Conservation (phyloP, 2,329 filamentous ascomycete species). For the Escovopsis sp. region DNA sequence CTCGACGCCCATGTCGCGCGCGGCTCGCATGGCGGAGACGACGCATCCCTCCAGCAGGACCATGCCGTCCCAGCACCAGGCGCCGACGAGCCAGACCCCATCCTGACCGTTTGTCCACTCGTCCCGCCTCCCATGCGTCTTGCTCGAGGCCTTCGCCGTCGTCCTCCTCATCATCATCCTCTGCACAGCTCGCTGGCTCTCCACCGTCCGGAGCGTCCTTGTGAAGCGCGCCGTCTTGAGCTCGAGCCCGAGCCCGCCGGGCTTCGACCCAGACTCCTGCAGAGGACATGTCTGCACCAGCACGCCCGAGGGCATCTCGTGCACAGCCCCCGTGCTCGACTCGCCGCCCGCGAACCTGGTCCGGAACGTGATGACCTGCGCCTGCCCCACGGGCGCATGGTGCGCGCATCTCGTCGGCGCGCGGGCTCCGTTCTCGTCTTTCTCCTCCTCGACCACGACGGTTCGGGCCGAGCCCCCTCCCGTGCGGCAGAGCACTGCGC, state of each 20-base stretch:
- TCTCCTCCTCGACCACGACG: too few species aligned
- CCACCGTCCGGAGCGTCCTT: conserved; percentile 33
- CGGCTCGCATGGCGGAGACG: conserved; percentile 41
- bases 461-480: conserved; percentile 1
- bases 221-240: conserved; percentile 35
- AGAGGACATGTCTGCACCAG: conserved; percentile 39
- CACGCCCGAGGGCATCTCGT: conserved; percentile 34
- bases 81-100: conserved; percentile 39
- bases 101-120: conserved; percentile 38
- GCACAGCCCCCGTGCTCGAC: conserved; percentile 34
- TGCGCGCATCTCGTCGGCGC: conserved; percentile 13
- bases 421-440: conserved; percentile 1
- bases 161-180: conserved; percentile 22
- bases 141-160: conserved; percentile 4
- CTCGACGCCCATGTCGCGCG: conserved; percentile 33
- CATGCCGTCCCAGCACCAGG: conserved; percentile 53
- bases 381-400: conserved; percentile 10
- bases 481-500: conserved; percentile 23
- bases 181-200: conserved; percentile 33
- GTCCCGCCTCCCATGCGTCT: not conserved
- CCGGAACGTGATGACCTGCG: conserved; percentile 22
- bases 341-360: conserved; percentile 17
- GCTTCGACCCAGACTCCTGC: conserved; percentile 17
- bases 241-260: conserved; percentile 14
- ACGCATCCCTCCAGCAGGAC: conserved; percentile 47